Percentiles rank a stretch among this genome's conserved stretches.
Evolutionary conservation across 495 filamentous ascomycete species (phyloP).

Genomic region (Hypoxylon rickii): DNA sequence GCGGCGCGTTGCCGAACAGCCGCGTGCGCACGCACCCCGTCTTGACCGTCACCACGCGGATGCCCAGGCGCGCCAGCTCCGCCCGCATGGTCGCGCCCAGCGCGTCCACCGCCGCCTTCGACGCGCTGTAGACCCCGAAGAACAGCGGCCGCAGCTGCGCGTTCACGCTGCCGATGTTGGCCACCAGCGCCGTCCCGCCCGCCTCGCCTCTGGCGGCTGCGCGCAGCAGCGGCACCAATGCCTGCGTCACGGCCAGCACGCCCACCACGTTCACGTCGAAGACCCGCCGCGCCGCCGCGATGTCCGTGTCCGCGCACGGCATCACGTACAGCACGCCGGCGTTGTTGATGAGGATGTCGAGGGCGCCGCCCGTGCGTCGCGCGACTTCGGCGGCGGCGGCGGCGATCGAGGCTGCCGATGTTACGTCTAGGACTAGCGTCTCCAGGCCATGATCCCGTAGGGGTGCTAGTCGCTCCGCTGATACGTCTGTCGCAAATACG

Average conservation of each 20-base stretch:
- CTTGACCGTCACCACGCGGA: constrained; percentile 43
- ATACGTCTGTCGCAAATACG: constrained; percentile 61
- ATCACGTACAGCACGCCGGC: constrained; percentile 50
- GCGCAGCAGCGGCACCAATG: constrained; percentile 57
- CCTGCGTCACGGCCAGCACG: constrained; percentile 54
- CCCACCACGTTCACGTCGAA: constrained; percentile 63
- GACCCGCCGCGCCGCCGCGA: constrained; percentile 48
- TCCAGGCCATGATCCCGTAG: constrained; percentile 47
- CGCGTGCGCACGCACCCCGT: constrained; percentile 33
- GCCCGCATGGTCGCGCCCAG: constrained; percentile 52
- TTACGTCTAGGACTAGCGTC: constrained; percentile 54
- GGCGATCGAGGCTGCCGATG: constrained; percentile 43
- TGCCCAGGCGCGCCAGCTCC: constrained; percentile 59
- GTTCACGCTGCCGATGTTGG: constrained; percentile 55
- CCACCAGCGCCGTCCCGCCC: constrained; percentile 47
- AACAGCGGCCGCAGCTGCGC: constrained; percentile 40
- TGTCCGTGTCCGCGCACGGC: constrained; percentile 53
- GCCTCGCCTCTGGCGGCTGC: constrained; percentile 21
- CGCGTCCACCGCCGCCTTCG: constrained; percentile 56
- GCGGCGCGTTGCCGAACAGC: constrained; percentile 25
- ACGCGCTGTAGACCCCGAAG: constrained; percentile 55
- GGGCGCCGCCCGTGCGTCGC: constrained; percentile 36
- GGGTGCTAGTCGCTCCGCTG: constrained; percentile 42
- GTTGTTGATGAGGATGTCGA: constrained; percentile 63
- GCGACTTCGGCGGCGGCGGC: constrained; percentile 33